Evolutionary conservation across 108 stramenopile species (phyloP), one percentile per base, ranked within the genome.

Genomic region (Seminavis robusta): DNA sequence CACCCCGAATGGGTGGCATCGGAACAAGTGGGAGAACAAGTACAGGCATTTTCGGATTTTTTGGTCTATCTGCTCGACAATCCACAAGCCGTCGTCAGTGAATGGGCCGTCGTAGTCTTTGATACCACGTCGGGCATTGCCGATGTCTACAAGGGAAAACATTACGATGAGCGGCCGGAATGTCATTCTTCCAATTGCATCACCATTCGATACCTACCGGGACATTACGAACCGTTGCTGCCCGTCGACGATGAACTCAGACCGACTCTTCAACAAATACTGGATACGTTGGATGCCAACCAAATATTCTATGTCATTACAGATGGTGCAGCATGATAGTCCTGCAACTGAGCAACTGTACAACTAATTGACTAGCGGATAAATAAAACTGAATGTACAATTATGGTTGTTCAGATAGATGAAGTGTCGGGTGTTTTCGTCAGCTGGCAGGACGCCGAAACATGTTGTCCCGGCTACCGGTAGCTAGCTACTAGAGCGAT

Each of bases 11-110:
- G 80, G 80, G 76, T 61, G 26, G 73, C 69, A 5, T 39, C 39
- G 57, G 80, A 74, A 15, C 60, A 74, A 39, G 80, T 82, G 17
- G 80, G 80, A 5, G 80, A 82, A 60, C 69, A 78, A 62, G 70
- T 75, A 1, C 70, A 82, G 44, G 80, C 80, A 11, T 82, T 82
- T 50, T 75, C 77, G 1, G 80, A 82, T 52, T 82, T 82, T 59
- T 47, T 82, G 24, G 80, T 82, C 16, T 82, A 82, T 40, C 47
- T 61, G 3, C 60, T 82, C 2, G 80, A 82, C 43, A 72, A 74
- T 20, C 52, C 52, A 20, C 39, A 42, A 30, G 74, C 76, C 15
- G 45, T 78, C 7, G 17, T 82, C 16, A 75, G 65, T 53, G 80
- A 82, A 36, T 82, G 76, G 80, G 76, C 80, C 6, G 65, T 82